Conservation (phyloP, 1,284 basidiomycete species). For the Ceratobasidium sp. region DNA sequence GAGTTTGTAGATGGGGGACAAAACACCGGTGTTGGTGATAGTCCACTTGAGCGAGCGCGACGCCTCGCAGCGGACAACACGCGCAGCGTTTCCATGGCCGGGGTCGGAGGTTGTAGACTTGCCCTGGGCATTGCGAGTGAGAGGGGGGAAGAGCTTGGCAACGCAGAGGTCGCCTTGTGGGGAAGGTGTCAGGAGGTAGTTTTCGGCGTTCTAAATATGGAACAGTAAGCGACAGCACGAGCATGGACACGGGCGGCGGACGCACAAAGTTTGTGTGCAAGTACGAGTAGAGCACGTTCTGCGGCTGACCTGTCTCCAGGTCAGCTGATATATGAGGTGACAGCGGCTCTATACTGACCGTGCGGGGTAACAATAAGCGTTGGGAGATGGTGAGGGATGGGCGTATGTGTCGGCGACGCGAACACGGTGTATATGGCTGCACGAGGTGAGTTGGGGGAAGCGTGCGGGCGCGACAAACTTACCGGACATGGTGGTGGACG, state of each 20-base stretch:
- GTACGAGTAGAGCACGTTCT: conserved; percentile 93
- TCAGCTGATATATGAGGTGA: conserved; percentile 41
- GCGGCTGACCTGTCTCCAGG: conserved; percentile 74
- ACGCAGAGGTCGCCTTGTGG: conserved; percentile 99
- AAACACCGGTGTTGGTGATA: conserved; percentile 97
- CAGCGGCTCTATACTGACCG: conserved; percentile 59
- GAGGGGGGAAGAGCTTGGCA: conserved; percentile 96
- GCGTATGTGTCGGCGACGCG: conserved; percentile 94
- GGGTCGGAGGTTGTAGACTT: conserved; percentile 70
- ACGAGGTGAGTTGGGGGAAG: conserved; percentile 9
- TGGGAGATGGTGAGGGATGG: conserved; percentile 96
- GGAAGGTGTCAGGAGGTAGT: conserved; percentile 97
- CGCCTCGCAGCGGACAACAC: conserved; percentile 93
- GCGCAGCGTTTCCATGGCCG: conserved; percentile 73
- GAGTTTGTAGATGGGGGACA: conserved; percentile 98
- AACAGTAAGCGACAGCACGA: conserved; percentile 43
- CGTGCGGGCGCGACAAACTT: conserved; percentile 43
- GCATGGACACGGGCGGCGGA: conserved; percentile 41
- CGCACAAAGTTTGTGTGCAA: conserved; percentile 94
- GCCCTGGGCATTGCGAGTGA: conserved; percentile 57
- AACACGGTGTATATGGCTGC: conserved; percentile 92
- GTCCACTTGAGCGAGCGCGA: conserved; percentile 98
- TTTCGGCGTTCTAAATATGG: conserved; percentile 83
- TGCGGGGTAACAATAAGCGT: conserved; percentile 98
- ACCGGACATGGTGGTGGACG: conserved; percentile 57